phyloP scores from a whole-genome alignment of 495 filamentous ascomycete species.

The Penicillium arizonense region DNA sequence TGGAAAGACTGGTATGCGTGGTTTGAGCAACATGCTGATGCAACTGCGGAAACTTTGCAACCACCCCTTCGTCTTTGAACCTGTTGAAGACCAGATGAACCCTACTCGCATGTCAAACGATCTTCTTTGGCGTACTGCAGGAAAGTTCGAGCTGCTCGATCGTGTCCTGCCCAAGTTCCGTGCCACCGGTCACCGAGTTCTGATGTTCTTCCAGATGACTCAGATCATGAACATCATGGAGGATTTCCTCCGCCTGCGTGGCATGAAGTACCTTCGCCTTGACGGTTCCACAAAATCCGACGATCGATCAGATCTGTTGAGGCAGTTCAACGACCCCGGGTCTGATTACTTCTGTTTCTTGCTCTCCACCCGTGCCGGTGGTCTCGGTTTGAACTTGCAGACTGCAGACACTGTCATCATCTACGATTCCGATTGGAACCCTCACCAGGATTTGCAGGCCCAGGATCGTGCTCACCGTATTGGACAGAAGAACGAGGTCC shows the following conservation, averaged over 20 bases:
- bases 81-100: constrained; percentile 98
- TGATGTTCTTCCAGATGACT: constrained; percentile 99
- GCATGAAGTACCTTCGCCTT: constrained; percentile 81
- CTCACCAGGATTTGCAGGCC: constrained; percentile 97
- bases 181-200: constrained; percentile 80
- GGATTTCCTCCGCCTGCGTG: constrained; percentile 85
- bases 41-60: constrained; percentile 98
- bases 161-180: constrained; percentile 91
- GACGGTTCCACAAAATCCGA: constrained; percentile 97
- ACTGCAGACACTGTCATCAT: constrained; percentile 99
- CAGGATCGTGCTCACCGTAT: constrained; percentile 99
- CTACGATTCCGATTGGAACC: constrained; percentile 99
- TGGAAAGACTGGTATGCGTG: constrained; percentile 91
- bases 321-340: constrained; percentile 80
- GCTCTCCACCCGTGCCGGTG: constrained; percentile 97
- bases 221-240: constrained; percentile 99
- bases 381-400: constrained; percentile 93
- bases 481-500: constrained; percentile 98
- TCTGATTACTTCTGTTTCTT: constrained; percentile 98
- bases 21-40: constrained; percentile 99
- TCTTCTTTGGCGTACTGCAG: constrained; percentile 89
- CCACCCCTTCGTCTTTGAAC: constrained; percentile 97
- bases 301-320: constrained; percentile 88
- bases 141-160: constrained; percentile 96
- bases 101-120: constrained; percentile 84